Evolutionary conservation across 75 land plant species (phyloP).

Genomic region (Adiantum capillusveneris): DNA sequence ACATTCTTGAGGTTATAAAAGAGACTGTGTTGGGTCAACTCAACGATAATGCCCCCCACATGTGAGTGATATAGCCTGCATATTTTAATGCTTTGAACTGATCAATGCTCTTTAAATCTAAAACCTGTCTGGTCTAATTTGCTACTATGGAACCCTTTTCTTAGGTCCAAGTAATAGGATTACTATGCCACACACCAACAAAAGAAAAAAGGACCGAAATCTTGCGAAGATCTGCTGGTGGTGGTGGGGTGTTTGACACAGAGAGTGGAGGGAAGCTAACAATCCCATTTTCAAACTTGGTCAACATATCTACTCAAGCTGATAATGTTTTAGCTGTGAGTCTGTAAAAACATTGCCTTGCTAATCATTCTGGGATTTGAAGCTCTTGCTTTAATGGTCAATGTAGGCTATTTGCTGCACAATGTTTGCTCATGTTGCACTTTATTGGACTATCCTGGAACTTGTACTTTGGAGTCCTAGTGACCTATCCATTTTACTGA

Average conservation of each 20-base stretch:
- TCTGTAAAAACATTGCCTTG: too few species aligned
- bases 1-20: conserved; percentile 82
- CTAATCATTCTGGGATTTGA: too few species aligned
- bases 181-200: conserved; percentile 80
- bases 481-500: too few species aligned
- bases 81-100: too few species aligned
- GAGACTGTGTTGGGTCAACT: conserved; percentile 87
- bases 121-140: not conserved
- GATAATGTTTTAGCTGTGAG: conserved; percentile 77
- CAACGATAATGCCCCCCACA: conserved; percentile 77
- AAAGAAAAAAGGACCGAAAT: conserved; percentile 90
- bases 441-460: too few species aligned
- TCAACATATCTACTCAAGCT: conserved; percentile 94
- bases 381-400: too few species aligned
- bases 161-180: conserved; percentile 94
- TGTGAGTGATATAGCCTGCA: conserved; percentile 59
- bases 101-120: not conserved
- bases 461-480: too few species aligned
- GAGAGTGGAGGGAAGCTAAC: conserved; percentile 62
- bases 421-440: too few species aligned
- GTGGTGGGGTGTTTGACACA: conserved; percentile 81
- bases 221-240: conserved; percentile 85
- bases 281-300: conserved; percentile 77
- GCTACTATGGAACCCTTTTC: not conserved
- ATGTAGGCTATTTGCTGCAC: too few species aligned